Percentiles rank a stretch among this genome's conserved stretches.
phyloP scores from a whole-genome alignment of 768 basidiomycete species.

The Panaeolus papilionaceus region DNA sequence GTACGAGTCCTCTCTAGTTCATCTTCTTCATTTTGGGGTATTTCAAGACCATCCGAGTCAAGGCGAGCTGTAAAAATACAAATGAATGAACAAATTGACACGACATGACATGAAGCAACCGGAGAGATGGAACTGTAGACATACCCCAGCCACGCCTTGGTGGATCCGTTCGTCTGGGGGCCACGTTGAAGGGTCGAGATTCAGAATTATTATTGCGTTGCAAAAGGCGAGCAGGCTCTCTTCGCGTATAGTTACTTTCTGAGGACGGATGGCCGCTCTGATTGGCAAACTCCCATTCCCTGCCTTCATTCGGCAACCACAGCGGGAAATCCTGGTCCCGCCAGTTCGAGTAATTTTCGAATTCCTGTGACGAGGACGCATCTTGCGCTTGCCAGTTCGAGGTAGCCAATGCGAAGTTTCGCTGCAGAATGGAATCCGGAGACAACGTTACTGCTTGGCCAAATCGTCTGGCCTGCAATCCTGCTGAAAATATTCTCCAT shows the following conservation, averaged over 20 bases:
- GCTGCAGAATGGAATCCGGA: not conserved
- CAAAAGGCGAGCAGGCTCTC: constrained; percentile 12
- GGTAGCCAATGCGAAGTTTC: too few species aligned
- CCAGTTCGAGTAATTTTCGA: not conserved
- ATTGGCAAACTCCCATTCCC: not conserved
- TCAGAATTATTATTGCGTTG: constrained; percentile 9
- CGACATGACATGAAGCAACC: constrained; percentile 13
- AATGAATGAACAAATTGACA: constrained; percentile 8
- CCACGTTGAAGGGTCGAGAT: constrained; percentile 10
- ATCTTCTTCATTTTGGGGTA: constrained; percentile 66
- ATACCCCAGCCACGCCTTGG: constrained; percentile 56
- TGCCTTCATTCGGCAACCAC: not conserved
- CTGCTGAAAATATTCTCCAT: not conserved
- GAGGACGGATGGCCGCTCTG: not conserved
- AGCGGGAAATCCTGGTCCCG: constrained; percentile 4
- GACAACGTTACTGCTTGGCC: not conserved
- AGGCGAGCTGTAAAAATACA: constrained; percentile 44
- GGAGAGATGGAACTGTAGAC: constrained; percentile 26
- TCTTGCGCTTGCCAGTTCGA: not conserved
- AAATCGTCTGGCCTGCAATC: not conserved
- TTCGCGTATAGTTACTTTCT: not conserved
- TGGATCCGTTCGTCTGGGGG: constrained; percentile 17
- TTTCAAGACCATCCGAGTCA: constrained; percentile 67
- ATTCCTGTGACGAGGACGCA: not conserved
- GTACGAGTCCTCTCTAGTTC: constrained; percentile 61